Percentiles rank a stretch among this genome's conserved stretches.
Conservation (phyloP, 805 yeast species). For the Priceomyces castillae region DNA sequence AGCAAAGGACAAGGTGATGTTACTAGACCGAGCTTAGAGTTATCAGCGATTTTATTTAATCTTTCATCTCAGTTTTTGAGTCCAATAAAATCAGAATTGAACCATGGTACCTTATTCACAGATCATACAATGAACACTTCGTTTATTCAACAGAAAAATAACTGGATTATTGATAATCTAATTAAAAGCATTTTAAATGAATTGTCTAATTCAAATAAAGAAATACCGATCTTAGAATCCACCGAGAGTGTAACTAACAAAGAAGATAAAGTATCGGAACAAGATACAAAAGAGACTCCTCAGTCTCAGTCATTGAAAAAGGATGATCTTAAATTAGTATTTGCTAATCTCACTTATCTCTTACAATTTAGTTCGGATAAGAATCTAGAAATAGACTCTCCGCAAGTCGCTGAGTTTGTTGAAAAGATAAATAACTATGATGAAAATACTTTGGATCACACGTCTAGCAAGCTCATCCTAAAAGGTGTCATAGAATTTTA, state of each 20-base stretch:
- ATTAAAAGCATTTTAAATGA: constrained; percentile 8
- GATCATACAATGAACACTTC: constrained; percentile 12
- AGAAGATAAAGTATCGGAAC: neutral
- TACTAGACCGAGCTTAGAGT: constrained; percentile 14
- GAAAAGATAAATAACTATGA: neutral
- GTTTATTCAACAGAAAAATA: constrained; percentile 28
- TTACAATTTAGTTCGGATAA: constrained; percentile 10
- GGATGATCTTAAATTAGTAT: constrained; percentile 5
- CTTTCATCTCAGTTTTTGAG: constrained; percentile 9
- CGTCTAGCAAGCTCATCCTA: constrained; percentile 15
- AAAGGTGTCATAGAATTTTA: constrained; percentile 27
- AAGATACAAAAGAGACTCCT: constrained; percentile 2
- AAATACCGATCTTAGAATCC: neutral
- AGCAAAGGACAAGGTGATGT: neutral
- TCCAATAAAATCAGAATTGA: constrained; percentile 1
- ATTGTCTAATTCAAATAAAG: neutral
- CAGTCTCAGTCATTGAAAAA: neutral
- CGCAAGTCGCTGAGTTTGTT: constrained; percentile 9
- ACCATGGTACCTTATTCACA: constrained; percentile 22
- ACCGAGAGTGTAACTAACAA: neutral
- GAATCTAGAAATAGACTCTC: neutral
- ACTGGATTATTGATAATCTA: constrained; percentile 23
- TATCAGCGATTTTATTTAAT: constrained; percentile 19
- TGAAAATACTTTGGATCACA: constrained; percentile 12
- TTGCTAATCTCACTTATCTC: constrained; percentile 24